Evolutionary conservation across 2,329 filamentous ascomycete genomes (phyloP), one percentile per base, ranked within the genome.

Genomic region (Monosporascus ibericus): DNA sequence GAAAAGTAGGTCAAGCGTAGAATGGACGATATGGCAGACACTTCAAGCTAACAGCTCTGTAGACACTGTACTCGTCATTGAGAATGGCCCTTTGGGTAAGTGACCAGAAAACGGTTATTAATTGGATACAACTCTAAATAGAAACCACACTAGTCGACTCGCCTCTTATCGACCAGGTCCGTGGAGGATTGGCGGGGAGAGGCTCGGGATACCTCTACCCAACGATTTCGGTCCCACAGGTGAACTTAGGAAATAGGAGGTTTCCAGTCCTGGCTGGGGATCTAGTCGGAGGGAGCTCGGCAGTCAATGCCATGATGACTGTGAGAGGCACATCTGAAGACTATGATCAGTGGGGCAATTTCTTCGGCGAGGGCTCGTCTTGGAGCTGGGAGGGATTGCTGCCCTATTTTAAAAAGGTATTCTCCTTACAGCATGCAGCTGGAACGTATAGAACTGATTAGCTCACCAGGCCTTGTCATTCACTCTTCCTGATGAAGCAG

Each of bases 371-470:
- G 24, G 47, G 48, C 18, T 65, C 62, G 3, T 54, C 59, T 30
- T 69, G 66, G 66, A 62, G 58, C 36, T 69, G 66, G 66, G 56
- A 67, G 22, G 63, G 62, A 14, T 20, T 68, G 44, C 44, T 66
- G 36, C 64, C 64, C 1, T 69, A 68, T 55, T 63, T 70, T 37
- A 66, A 63, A 53, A 70, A 67, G 58, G 67, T 67, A 44, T 38
- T 58, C 25, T 51, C 25, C 54, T 58, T 42, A 44, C 30, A 48
- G 24, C 25, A 14, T 11, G 30, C 30, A 14, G 30, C 37, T 42
- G 6, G 44, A 3, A 27, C 39, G 18, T 5, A 6, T 20, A 5
- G 9, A 7, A 7, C 42, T 46, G 25, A 39, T 46, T 52, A 44
- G 58, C n/a, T 4, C 2, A 25, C 7, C 15, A 62, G 55, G 59